A percentile compares a stretch with the other conserved stretches of the same genome.
Conservation (phyloP, 1,284 basidiomycete genomes). For the Tilletia caries region DNA sequence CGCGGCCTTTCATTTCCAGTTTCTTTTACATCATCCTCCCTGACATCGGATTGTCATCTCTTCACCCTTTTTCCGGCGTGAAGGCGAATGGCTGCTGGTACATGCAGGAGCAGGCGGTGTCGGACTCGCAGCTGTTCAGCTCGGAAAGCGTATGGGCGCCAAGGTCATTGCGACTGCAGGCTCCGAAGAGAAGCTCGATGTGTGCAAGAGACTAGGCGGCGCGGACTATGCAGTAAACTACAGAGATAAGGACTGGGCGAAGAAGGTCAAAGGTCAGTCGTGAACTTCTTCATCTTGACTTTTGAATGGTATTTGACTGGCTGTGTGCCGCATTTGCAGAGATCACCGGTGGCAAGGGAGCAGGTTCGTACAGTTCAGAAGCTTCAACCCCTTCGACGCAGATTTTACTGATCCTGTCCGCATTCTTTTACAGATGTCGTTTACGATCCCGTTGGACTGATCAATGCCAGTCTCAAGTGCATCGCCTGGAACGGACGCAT, state of each 20-base stretch:
- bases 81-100: conserved; percentile 19
- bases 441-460: conserved; percentile 48
- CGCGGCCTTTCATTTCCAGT: background rate
- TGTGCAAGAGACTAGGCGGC: conserved; percentile 39
- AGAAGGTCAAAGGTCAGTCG: conserved; percentile 39
- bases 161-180: conserved; percentile 46
- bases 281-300: background rate
- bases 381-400: no score
- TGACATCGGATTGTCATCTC: background rate
- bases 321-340: conserved; percentile 13
- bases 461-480: conserved; percentile 40
- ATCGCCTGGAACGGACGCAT: conserved; percentile 91
- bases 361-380: conserved; percentile 7
- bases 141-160: conserved; percentile 47
- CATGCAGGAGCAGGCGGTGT: conserved; percentile 67
- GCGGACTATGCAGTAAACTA: conserved; percentile 48
- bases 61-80: background rate
- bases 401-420: no score
- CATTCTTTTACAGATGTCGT: conserved; percentile 59
- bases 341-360: conserved; percentile 40
- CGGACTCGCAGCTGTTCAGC: conserved; percentile 62
- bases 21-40: background rate
- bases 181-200: conserved; percentile 37
- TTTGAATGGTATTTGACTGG: background rate
- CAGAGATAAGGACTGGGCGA: conserved; percentile 43